Evolutionary conservation across 2,329 filamentous ascomycete species (phyloP).

Genomic region (Gyromitra esculenta): DNA sequence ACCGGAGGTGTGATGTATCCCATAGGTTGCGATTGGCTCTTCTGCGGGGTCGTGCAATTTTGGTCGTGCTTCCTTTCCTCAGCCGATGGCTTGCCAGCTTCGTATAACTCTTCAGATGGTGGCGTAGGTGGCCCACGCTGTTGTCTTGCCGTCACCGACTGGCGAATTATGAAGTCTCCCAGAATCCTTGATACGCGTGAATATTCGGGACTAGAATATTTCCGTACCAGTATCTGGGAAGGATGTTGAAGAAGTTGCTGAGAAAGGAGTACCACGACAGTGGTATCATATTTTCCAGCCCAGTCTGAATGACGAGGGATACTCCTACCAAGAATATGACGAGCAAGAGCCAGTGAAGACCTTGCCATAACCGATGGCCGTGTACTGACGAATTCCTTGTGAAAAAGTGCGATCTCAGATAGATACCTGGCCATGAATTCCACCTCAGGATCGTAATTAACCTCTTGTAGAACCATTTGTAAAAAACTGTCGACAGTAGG

Average conservation of each 20-base stretch:
- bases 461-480: constrained; percentile 82
- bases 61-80: constrained; percentile 66
- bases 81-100: constrained; percentile 59
- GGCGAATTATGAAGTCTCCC: constrained; percentile 73
- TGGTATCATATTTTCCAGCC: constrained; percentile 63
- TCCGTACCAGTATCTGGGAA: constrained; percentile 73
- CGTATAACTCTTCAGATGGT: constrained; percentile 63
- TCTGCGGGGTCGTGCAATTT: constrained; percentile 81
- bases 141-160: constrained; percentile 67
- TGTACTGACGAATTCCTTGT: constrained; percentile 94
- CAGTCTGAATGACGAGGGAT: constrained; percentile 57
- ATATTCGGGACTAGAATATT: constrained; percentile 74
- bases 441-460: constrained; percentile 80
- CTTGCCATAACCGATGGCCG: constrained; percentile 90
- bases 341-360: constrained; percentile 83
- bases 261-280: constrained; percentile 69
- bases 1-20: constrained; percentile 87
- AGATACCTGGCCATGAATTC: constrained; percentile 96
- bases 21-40: constrained; percentile 73
- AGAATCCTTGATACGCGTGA: constrained; percentile 72
- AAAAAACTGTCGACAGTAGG: constrained; percentile 95
- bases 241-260: constrained; percentile 74
- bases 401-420: constrained; percentile 92
- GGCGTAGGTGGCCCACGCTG: constrained; percentile 65
- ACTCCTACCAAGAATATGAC: constrained; percentile 82